A percentile compares a stretch with the other conserved stretches of the same genome.
These are phyloP conservation scores for Sclerotinia minor DNA, from an alignment of 2,329 filamentous ascomycete species.

Conservation along the genomic window DNA sequence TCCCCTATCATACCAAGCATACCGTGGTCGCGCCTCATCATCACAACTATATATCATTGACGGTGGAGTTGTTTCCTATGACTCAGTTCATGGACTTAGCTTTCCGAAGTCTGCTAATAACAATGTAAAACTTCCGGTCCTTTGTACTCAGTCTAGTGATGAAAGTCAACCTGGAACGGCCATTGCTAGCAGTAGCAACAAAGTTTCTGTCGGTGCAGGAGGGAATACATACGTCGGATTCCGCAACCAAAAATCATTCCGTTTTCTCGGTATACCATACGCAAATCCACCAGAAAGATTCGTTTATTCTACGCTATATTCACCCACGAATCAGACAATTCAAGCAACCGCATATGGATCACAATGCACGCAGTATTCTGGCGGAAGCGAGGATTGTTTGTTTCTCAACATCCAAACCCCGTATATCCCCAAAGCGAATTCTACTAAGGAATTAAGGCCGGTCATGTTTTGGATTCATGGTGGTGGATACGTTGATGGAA, in stretches of 20 bases:
- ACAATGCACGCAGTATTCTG: slow-evolving; percentile 39
- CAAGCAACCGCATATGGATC: slow-evolving; percentile 48
- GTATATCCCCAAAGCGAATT: slow-evolving; percentile 34
- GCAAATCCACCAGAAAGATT: slow-evolving; percentile 34
- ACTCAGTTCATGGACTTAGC: slow-evolving; percentile 41
- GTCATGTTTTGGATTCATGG: slow-evolving; percentile 41
- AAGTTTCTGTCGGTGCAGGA: slow-evolving; percentile 45
- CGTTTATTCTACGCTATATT: slow-evolving; percentile 48
- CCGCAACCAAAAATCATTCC: slow-evolving; percentile 54
- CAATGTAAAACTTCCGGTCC: slow-evolving; percentile 46
- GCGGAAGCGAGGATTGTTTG: slow-evolving; percentile 40
- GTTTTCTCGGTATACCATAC: slow-evolving; percentile 40
- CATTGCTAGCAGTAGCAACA: slow-evolving; percentile 43
- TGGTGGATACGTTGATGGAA: slow-evolving; percentile 42
- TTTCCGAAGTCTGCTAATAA: slow-evolving; percentile 40
- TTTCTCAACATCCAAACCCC: slow-evolving; percentile 46
- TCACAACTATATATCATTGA: slow-evolving; percentile 47
- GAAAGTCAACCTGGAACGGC: slow-evolving; percentile 41
- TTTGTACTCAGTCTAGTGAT: slow-evolving; percentile 52
- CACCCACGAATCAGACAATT: slow-evolving; percentile 47
- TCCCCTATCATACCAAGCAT: slow-evolving; percentile 49
- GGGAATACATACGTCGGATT: slow-evolving; percentile 52
- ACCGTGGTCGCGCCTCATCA: slow-evolving; percentile 43
- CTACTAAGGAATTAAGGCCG: slow-evolving; percentile 40
- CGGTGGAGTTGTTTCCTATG: slow-evolving; percentile 45